Percentiles rank a stretch among this genome's conserved stretches.
phyloP scores from a whole-genome alignment of 345 rosid species.

The Sonneratia alba region DNA sequence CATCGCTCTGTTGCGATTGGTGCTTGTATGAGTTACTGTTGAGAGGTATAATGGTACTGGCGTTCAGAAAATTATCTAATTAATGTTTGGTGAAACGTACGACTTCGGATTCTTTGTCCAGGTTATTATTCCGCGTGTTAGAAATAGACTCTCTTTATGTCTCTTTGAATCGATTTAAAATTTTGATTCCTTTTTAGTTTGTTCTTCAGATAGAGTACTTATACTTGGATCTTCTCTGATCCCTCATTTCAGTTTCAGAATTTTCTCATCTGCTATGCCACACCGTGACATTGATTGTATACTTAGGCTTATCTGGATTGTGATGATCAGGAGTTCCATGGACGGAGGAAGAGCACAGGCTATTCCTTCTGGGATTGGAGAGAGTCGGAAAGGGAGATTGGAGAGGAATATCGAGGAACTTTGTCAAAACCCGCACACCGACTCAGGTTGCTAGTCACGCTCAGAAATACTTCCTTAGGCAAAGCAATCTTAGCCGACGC shows the following conservation, averaged over 20 bases:
- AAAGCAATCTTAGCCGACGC: conserved; percentile 71
- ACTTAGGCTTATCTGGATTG: too few relatives aligned
- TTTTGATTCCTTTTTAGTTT: neutral
- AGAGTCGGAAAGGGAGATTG: conserved; percentile 91
- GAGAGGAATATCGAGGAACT: conserved; percentile 87
- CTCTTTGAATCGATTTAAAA: neutral
- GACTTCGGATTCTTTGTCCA: neutral
- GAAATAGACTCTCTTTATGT: too few relatives aligned
- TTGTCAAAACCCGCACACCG: conserved; percentile 78
- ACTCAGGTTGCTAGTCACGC: conserved; percentile 99
- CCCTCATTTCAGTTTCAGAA: neutral
- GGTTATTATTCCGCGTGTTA: neutral
- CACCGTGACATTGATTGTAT: neutral
- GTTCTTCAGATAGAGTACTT: neutral
- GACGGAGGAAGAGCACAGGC: conserved; percentile 97
- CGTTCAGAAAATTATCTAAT: neutral
- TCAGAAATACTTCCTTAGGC: conserved; percentile 83
- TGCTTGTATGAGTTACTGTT: neutral
- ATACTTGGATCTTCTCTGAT: neutral
- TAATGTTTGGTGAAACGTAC: neutral
- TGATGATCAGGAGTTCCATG: conserved; percentile 66
- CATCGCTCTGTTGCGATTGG: neutral
- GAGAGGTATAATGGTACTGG: neutral
- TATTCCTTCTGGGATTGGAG: conserved; percentile 71
- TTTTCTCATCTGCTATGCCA: neutral